Evolutionary conservation across 805 yeast genomes (phyloP), one percentile per base, ranked within the genome.

Genomic region (Saccharomyces eubayanus): DNA sequence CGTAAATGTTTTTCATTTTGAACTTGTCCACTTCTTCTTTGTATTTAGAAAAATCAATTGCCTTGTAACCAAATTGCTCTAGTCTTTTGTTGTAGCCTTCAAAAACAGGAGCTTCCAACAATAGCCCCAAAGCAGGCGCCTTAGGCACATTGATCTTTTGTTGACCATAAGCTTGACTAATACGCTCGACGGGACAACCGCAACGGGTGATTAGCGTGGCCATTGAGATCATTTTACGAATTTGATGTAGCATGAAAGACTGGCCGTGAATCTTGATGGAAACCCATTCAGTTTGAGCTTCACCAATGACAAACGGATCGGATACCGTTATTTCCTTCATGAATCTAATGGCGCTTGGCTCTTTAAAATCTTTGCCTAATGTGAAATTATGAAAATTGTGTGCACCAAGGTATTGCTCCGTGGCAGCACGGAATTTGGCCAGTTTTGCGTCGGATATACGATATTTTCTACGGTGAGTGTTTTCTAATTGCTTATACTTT

Each of bases 201-300:
- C 94, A 84, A 65, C 99, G 80, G 24, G 92, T 83, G 16, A 87
- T 82, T 54, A 92, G 75, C 0, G 91, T 81, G 1, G 96, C 96
- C 95, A 92, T 85, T 24, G 97, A 92, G 55, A 94, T 89, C 98
- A 94, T 94, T 68, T 94, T 94, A 68, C 99, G 83, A 66, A 94
- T 94, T 77, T 92, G 99, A 72, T 92, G 98, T 58, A 94, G 77
- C 98, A 94, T 94, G 71, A 94, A 94, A 3, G 97, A 89, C 73
- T 94, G 99, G 6, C 99, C 99, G 69, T 94, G 99, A 60, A 94
- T 89, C 74, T 92, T 91, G 64, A 94, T 85, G 1, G 96, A 88
- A 1, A 89, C 79, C 99, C 99, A 94, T 67, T 94, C 98, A 6
- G 97, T 90, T 50, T 87, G 86, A 5, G 94, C 87, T 48, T 88